These are phyloP conservation scores for Aspergillus pseudonomiae DNA, from an alignment of 2,329 filamentous ascomycete species.

Conservation along the genomic window DNA sequence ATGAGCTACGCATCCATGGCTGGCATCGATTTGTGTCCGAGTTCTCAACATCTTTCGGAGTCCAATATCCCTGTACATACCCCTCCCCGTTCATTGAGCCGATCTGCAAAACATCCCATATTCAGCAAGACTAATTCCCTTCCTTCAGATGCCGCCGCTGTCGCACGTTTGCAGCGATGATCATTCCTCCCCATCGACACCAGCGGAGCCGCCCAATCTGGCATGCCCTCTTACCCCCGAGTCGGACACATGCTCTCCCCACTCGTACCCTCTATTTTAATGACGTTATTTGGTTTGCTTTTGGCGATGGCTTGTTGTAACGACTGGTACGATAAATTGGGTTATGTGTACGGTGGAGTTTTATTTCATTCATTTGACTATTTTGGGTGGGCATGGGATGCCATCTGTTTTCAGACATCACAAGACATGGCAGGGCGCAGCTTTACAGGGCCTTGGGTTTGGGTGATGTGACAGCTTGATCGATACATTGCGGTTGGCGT, in stretches of 20 bases:
- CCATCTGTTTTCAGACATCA: background rate
- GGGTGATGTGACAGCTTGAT: slow-evolving; percentile 1
- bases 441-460: slow-evolving; percentile 1
- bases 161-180: slow-evolving; percentile 43
- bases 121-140: slow-evolving; percentile 21
- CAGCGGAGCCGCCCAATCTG: slow-evolving; percentile 42
- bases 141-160: slow-evolving; percentile 40
- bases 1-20: slow-evolving; percentile 64
- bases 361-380: slow-evolving; percentile 6
- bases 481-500: slow-evolving; percentile 12
- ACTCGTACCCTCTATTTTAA: slow-evolving; percentile 32
- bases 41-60: slow-evolving; percentile 39
- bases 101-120: slow-evolving; percentile 16
- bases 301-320: slow-evolving; percentile 7
- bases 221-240: slow-evolving; percentile 47
- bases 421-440: background rate
- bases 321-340: slow-evolving; percentile 13
- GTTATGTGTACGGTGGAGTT: slow-evolving; percentile 4
- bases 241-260: slow-evolving; percentile 45
- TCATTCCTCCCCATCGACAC: slow-evolving; percentile 44
- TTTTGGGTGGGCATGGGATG: slow-evolving; percentile 1
- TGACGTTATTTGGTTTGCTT: background rate
- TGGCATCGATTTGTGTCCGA: slow-evolving; percentile 54
- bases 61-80: slow-evolving; percentile 49
- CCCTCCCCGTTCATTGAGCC: slow-evolving; percentile 31